These are phyloP conservation scores for Ottelia alismoides DNA, from an alignment of 106 monocot species.

Conservation along the genomic window DNA sequence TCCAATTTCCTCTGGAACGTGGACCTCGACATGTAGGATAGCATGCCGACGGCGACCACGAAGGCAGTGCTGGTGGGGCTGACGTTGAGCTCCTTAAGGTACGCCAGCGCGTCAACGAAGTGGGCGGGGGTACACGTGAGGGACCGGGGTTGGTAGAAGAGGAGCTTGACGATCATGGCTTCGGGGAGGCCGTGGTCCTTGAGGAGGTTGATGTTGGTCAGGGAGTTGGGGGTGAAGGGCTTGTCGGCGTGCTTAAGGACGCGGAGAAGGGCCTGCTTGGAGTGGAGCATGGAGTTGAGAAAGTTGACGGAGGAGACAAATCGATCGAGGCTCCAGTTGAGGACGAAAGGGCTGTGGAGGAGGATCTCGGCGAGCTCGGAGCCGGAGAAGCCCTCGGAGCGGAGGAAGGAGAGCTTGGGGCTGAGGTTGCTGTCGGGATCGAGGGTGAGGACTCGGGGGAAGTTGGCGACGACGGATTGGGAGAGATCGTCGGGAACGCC, in stretches of 20 bases:
- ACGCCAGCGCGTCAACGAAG: background rate
- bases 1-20: background rate
- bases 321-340: constrained; percentile 1
- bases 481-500: no score
- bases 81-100: background rate
- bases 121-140: background rate
- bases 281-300: background rate
- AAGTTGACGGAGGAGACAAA: constrained; percentile 1
- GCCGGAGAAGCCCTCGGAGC: background rate
- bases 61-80: background rate
- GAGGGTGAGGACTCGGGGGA: no score
- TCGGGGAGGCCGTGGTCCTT: background rate
- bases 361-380: background rate
- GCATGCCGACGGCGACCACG: background rate
- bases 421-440: background rate
- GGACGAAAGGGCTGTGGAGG: background rate
- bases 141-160: background rate
- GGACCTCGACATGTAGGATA: background rate
- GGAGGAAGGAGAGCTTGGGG: constrained; percentile 4
- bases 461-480: no score
- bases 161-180: background rate
- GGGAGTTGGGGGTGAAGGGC: background rate
- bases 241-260: no score
- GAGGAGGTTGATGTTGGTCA: background rate
- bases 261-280: background rate